These are phyloP conservation scores for Cercospora janseana DNA, from an alignment of 2,329 filamentous ascomycete genomes.

Conservation along the genomic window DNA sequence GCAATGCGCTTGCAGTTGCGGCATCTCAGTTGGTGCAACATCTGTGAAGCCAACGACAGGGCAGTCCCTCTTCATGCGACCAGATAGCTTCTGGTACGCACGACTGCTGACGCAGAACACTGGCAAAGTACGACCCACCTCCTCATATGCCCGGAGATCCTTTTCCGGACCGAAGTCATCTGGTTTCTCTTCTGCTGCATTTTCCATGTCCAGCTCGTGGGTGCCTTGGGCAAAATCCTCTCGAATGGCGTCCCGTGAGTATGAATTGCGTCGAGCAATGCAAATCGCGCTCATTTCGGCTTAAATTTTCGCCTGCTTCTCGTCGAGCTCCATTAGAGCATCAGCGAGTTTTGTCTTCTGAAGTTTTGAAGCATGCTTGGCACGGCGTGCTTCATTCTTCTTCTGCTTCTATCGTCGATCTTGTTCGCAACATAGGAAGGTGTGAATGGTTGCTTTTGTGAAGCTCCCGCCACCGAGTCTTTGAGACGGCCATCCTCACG, in stretches of 20 bases:
- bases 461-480: slow-evolving; percentile 27
- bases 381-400: slow-evolving; percentile 41
- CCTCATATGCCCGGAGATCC: slow-evolving; percentile 58
- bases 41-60: slow-evolving; percentile 53
- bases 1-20: slow-evolving; percentile 59
- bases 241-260: slow-evolving; percentile 55
- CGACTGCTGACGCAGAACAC: slow-evolving; percentile 65
- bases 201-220: slow-evolving; percentile 59
- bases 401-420: slow-evolving; percentile 45
- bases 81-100: slow-evolving; percentile 62
- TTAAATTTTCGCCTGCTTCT: slow-evolving; percentile 36
- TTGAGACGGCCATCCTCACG: no score
- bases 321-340: slow-evolving; percentile 34
- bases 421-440: slow-evolving; percentile 44
- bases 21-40: slow-evolving; percentile 57
- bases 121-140: slow-evolving; percentile 55
- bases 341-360: slow-evolving; percentile 37
- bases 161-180: slow-evolving; percentile 55
- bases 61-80: slow-evolving; percentile 54
- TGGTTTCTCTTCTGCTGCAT: slow-evolving; percentile 53
- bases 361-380: slow-evolving; percentile 30
- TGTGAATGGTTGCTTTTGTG: slow-evolving; percentile 40
- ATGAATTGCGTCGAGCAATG: slow-evolving; percentile 57
- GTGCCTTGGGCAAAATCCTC: slow-evolving; percentile 60
- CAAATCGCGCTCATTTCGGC: slow-evolving; percentile 44